A percentile compares a stretch with the other conserved stretches of the same genome.
These are phyloP conservation scores for Artomyces pyxidatus DNA, from an alignment of 768 basidiomycete species.

Conservation along the genomic window DNA sequence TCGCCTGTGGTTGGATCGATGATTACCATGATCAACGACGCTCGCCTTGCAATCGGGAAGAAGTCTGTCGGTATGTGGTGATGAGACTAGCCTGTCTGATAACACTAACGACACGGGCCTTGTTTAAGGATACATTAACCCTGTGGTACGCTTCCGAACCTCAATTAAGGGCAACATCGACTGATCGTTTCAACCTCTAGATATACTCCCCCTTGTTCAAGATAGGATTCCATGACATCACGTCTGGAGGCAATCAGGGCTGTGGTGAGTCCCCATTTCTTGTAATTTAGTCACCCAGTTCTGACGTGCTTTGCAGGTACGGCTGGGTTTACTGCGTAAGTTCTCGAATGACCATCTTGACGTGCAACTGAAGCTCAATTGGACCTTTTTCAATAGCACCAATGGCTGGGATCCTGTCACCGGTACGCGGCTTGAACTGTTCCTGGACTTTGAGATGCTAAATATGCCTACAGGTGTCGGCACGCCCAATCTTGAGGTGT, in stretches of 20 bases:
- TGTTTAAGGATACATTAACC: constrained; percentile 40
- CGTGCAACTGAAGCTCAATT: not conserved
- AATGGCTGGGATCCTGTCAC: constrained; percentile 22
- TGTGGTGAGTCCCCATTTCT: constrained; percentile 3
- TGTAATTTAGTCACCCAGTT: not conserved
- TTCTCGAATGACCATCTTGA: not conserved
- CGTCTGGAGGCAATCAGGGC: constrained; percentile 18
- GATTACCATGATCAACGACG: constrained; percentile 31
- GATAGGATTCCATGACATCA: constrained; percentile 22
- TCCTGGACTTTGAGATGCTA: not conserved
- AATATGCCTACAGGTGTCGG: constrained; percentile 15
- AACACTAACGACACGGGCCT: too few species aligned
- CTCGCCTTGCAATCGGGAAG: constrained; percentile 27
- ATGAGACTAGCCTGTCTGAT: not conserved
- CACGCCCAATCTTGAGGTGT: constrained; percentile 20
- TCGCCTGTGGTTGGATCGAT: constrained; percentile 27
- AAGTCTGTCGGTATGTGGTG: constrained; percentile 21
- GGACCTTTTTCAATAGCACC: constrained; percentile 6
- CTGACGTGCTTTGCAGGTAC: constrained; percentile 7
- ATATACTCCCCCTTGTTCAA: constrained; percentile 16
- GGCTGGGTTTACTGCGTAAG: constrained; percentile 19
- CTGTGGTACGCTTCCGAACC: constrained; percentile 37
- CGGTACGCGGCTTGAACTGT: not conserved
- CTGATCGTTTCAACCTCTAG: constrained; percentile 1
- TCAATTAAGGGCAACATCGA: not conserved